These are phyloP conservation scores for Myxozyma mucilagina DNA, from an alignment of 805 yeast genomes.

Conservation along the genomic window DNA sequence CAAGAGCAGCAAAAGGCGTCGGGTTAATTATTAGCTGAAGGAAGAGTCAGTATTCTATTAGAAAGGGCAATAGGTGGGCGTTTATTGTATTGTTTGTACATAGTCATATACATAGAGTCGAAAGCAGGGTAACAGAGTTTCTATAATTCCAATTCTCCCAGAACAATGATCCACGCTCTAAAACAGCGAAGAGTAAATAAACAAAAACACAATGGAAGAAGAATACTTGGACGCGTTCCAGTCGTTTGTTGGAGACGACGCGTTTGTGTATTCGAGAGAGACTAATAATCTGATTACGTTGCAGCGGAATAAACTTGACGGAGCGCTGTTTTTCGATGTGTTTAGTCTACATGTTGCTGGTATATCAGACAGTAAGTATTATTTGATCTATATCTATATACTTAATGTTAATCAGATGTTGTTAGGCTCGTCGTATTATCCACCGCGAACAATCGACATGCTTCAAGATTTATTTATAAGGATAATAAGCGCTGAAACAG, in stretches of 20 bases:
- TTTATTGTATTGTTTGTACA: no score
- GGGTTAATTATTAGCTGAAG: background rate
- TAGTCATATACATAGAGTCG: no score
- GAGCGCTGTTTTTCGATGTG: slow-evolving; percentile 23
- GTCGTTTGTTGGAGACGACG: slow-evolving; percentile 6
- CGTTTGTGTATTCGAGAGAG: slow-evolving; percentile 12
- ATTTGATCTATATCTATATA: background rate
- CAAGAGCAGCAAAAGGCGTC: slow-evolving; percentile 1
- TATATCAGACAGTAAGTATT: background rate
- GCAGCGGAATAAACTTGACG: slow-evolving; percentile 25
- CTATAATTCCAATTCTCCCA: background rate
- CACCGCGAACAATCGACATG: slow-evolving; percentile 10
- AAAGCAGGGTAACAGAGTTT: no score
- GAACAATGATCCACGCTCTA: no score
- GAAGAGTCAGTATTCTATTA: background rate
- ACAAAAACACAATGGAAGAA: background rate
- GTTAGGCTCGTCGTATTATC: slow-evolving; percentile 18
- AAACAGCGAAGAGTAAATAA: no score
- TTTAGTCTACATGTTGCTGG: background rate
- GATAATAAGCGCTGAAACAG: slow-evolving; percentile 12
- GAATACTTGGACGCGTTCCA: background rate
- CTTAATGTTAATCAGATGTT: background rate
- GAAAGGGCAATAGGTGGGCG: no score
- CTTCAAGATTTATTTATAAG: slow-evolving; percentile 15
- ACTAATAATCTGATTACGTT: background rate